Conservation (phyloP, 2,329 filamentous ascomycete species). For the Colletotrichum truncatum region DNA sequence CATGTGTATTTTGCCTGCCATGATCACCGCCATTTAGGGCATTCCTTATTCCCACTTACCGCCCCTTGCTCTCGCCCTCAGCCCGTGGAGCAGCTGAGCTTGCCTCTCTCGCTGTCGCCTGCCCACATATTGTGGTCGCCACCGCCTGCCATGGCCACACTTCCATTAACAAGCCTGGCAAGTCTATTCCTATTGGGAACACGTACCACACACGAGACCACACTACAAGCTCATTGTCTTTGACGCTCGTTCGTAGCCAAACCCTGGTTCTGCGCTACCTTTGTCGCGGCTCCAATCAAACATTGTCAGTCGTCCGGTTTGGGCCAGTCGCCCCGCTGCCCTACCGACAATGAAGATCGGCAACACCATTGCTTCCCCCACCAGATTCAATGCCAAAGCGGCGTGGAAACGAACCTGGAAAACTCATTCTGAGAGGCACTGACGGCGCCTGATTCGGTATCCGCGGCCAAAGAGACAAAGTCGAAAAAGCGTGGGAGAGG, state of each 20-base stretch:
- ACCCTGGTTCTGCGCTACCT: conserved; percentile 18
- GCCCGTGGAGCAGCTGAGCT: background rate
- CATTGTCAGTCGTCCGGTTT: conserved; percentile 26
- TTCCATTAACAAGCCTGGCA: background rate
- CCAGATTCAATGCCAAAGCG: conserved; percentile 15
- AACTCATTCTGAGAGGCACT: conserved; percentile 7
- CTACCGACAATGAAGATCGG: conserved; percentile 26
- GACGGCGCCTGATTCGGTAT: conserved; percentile 2
- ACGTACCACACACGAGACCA: background rate
- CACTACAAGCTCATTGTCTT: conserved; percentile 4
- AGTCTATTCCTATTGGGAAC: background rate
- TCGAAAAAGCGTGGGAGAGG: conserved; percentile 3
- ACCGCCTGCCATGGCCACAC: background rate
- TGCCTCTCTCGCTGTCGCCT: too few species aligned
- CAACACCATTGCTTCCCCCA: conserved; percentile 26
- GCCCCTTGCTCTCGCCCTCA: too few species aligned
- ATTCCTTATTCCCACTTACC: background rate
- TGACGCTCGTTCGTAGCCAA: conserved; percentile 1
- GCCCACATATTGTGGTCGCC: conserved; percentile 5
- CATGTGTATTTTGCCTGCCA: conserved; percentile 4
- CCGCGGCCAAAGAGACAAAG: conserved; percentile 25
- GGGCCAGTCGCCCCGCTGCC: conserved; percentile 11
- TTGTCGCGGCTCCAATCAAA: conserved; percentile 27
- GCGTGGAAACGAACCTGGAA: conserved; percentile 8
- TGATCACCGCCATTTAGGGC: conserved; percentile 2